phyloP scores from a whole-genome alignment of 345 rosid genomes.

The Clausena lansium region DNA sequence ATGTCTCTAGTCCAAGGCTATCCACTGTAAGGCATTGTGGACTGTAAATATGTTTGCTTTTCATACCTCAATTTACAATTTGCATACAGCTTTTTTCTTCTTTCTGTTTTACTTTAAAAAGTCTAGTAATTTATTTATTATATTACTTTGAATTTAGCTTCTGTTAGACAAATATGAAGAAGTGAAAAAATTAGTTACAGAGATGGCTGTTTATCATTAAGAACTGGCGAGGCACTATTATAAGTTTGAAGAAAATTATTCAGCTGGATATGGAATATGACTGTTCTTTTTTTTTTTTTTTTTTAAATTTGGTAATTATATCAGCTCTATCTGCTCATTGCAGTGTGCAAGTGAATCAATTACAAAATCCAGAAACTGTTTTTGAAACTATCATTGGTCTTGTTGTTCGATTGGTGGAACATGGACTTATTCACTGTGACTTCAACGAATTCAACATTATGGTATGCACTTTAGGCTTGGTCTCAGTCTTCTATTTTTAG shows the following conservation, averaged over 20 bases:
- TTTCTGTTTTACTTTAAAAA: background rate
- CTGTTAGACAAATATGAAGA: background rate
- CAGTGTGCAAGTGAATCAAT: slow-evolving; percentile 88
- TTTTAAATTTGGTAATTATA: background rate
- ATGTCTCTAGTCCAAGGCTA: slow-evolving; percentile 95
- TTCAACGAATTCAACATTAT: slow-evolving; percentile 95
- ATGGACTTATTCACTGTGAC: slow-evolving; percentile 95
- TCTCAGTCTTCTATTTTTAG: background rate
- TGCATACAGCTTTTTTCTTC: background rate
- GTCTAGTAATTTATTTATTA: background rate
- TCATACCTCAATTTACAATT: background rate
- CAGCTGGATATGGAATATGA: background rate
- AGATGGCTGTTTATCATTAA: background rate
- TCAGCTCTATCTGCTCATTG: slow-evolving; percentile 17
- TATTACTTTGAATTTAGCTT: background rate
- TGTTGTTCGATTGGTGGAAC: slow-evolving; percentile 83
- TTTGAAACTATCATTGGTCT: slow-evolving; percentile 76
- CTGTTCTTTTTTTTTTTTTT: background rate
- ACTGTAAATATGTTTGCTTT: background rate
- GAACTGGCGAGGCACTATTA: background rate
- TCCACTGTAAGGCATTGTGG: slow-evolving; percentile 86
- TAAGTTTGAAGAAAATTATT: background rate
- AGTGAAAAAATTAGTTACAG: background rate
- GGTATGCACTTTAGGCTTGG: slow-evolving; percentile 42
- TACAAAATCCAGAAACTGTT: slow-evolving; percentile 76